A percentile compares a stretch with the other conserved stretches of the same genome.
phyloP scores from a whole-genome alignment of 306 rosid genomes.

The Cajanus cajan region DNA sequence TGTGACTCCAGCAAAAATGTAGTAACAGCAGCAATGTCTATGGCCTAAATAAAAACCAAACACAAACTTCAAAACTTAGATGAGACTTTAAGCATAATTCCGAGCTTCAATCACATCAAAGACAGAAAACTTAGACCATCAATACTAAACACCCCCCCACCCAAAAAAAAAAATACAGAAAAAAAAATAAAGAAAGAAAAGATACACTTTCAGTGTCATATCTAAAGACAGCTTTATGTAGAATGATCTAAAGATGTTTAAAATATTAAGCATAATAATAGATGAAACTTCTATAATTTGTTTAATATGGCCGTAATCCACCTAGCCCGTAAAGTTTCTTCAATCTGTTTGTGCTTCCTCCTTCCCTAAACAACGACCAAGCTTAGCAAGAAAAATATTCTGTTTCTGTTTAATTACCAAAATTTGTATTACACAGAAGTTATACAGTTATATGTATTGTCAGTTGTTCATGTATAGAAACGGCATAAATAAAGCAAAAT shows the following conservation, averaged over 20 bases:
- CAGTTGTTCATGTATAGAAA: neutral
- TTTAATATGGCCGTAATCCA: neutral
- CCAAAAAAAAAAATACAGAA: neutral
- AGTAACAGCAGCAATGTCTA: constrained; percentile 78
- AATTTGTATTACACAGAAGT: neutral
- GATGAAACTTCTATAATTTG: constrained; percentile 2
- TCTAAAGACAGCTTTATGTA: neutral
- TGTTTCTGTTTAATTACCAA: neutral
- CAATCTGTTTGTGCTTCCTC: neutral
- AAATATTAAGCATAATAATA: neutral
- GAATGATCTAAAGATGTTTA: neutral
- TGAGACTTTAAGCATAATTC: neutral
- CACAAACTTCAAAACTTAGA: constrained; percentile 15
- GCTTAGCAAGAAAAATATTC: neutral
- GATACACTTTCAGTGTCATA: neutral
- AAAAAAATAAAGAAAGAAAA: neutral
- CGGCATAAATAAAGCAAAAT: neutral
- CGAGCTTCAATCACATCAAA: constrained; percentile 7
- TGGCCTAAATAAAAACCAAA: constrained; percentile 57
- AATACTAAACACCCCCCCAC: neutral
- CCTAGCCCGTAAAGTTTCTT: neutral
- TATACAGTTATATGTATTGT: neutral
- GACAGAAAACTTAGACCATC: neutral
- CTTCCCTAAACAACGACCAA: neutral
- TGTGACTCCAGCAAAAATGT: constrained; percentile 77